Evolutionary conservation across 345 rosid genomes (phyloP), one percentile per base, ranked within the genome.

Genomic region (Physaria fendleri): DNA sequence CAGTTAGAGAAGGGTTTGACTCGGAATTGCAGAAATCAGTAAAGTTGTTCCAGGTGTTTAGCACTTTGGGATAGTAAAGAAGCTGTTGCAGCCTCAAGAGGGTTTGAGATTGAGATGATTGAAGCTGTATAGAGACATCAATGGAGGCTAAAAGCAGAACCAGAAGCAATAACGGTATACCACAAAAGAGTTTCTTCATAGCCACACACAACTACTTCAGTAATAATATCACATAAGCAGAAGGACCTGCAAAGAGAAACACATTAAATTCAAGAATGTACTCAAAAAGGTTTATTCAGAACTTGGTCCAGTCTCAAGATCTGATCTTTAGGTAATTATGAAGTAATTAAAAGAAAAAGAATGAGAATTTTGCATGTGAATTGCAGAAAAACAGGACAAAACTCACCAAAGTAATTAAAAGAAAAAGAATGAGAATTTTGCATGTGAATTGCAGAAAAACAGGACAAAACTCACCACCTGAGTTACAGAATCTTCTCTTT

Each of bases 11-110:
- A 28, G 85, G 61, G 44, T 46, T 77, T 4, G 99, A 82, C 45
- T 89, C 87, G 0, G 71, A 68, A 13, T 82, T 85, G 84, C 99
- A 93, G 85, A 89, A 93, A 54, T 89, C 86, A 0, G 81, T 87
- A 33, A 68, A 48, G 68, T 74, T 76, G 71, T 79, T 88, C 98
- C 98, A 92, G 73, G 77, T 59, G 42, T 58, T 78, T 37, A 87
- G 71, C 56, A 81, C 78, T 42, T 67, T 64, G 9, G 97, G 94
- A 68, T 75, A 58, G 75, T 81, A 72, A 44, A 93, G 72, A 68
- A 93, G 85, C 47, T 66, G 66, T 47, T 74, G 85, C 47, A 93
- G 79, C 61, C 95, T 81, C 56, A 83, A 9, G 11, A 89, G 94
- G 21, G 83, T 83, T 59, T 76, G 80, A 62, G 81, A 78, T 68